Evolutionary conservation across 345 rosid species (phyloP), one percentile per base, ranked within the genome.

Genomic region (Hypericum androsaemum): DNA sequence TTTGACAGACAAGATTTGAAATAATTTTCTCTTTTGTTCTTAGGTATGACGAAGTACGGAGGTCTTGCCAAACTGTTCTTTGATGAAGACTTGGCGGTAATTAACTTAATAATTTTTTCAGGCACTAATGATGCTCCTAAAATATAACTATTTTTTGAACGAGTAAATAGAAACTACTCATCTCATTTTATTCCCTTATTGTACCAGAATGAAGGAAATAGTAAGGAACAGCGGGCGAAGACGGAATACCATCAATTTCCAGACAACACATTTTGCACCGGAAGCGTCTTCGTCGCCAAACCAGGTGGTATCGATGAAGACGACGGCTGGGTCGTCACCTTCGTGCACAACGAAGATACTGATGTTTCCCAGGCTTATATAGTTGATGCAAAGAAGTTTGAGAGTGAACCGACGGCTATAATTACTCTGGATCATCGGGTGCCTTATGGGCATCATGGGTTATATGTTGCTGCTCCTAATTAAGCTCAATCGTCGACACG

Each of bases 391-490:
- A 58, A 50, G 52, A 71, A 66, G 35, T 64, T 79, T 28, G 7
- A 16, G 0, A 45, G 67, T 12, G 57, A 63, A 36, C 67, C 79
- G 7, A 56, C 57, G 1, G 81, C 74, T 10, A 60, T 48, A 15
- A 61, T 79, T 10, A 60, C 58, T 5, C 16, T 79, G 39, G 70
- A 78, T 0, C 37, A 39, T 37, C 64, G 79, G 48, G 84, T 73
- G 17, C 79, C 79, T 0, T 75, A 73, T 12, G 84, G 81, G 8
- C 68, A 67, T 53, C 81, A 76, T 37, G 81, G 77, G 38, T 51
- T 53, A 7, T 79, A 22, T 22, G 32, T 22, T 22, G 32, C 32
- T 22, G 32, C 32, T 22, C 32, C 1, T 22, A 22, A 22, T 22
- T 22, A 22, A 22, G 32, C 32, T 22, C 1, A 1, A 22, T 22